Base-by-base conservation (phyloP, 306 rosid species). In the Pyrus bretschneideri region DNA sequence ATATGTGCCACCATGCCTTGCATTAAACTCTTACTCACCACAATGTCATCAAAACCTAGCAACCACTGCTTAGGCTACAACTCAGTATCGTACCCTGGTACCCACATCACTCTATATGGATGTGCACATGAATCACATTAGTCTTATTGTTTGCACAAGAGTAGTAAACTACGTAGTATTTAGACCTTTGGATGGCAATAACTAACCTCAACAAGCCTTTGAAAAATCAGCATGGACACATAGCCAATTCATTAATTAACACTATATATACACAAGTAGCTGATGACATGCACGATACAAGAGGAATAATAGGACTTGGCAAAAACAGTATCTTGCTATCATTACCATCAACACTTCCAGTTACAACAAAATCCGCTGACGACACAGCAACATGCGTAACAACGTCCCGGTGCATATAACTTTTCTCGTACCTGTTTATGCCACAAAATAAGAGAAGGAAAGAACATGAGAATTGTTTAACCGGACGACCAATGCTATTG, bases 401-500 rank as follows among this genome's bases (percentile, higher is more conserved):
- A 83, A 95, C 97, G 42, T 92, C 97, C 1, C 97, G 92, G 72
- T 95, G 99, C 99, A 95, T 95, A 76, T 92, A 92, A 73, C 99
- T 95, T 64, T 95, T 95, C 89, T 95, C 99, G 33, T 95, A 95
- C 99, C 99, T 95, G 80, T 52, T 51, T n/a, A 52, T 46, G 60
- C 42, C 33, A 7, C 75, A 33, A 40, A 69, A 15, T 49, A 15
- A 49, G 19, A 49, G 54, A 15, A 49, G 4, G 17, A 6, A 49
- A 49, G 54, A 69, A 57, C 54, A 15, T 49, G 27, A 57, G 25
- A 57, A 19, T 55, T 4, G 27, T n/a, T 22, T n/a, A 21, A 49
- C 54, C 21, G 5, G 17, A 49, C 54, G 3, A 22, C 12, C 2
- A n/a, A n/a, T 19, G 62, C 5, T 9, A 4, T 57, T 19, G 62